These are phyloP conservation scores for Exophiala sp. DNA, from an alignment of 2,329 filamentous ascomycete genomes.

Conservation along the genomic window DNA sequence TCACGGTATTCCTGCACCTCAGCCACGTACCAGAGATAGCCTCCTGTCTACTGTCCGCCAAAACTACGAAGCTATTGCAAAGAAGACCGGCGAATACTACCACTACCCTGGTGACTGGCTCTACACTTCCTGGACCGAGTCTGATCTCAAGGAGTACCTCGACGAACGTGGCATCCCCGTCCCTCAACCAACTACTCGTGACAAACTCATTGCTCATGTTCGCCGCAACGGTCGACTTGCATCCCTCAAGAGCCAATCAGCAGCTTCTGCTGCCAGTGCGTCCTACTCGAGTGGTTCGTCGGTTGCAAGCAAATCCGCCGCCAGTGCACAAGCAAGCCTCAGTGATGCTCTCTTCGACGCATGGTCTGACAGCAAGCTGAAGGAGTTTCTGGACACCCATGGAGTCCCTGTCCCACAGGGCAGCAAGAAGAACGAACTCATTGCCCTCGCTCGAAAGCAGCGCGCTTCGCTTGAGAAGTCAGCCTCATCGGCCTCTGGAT, in stretches of 20 bases:
- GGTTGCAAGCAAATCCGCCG: conserved; percentile 60
- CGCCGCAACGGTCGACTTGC: conserved; percentile 86
- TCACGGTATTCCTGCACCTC: conserved; percentile 81
- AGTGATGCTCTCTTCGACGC: conserved; percentile 81
- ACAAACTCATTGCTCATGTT: conserved; percentile 82
- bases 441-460: conserved; percentile 86
- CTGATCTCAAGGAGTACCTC: conserved; percentile 89
- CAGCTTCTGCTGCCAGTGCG: conserved; percentile 58
- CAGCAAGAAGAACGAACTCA: conserved; percentile 81
- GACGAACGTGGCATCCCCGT: conserved; percentile 76
- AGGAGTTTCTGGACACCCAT: conserved; percentile 91
- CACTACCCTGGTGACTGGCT: conserved; percentile 95
- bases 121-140: conserved; percentile 86
- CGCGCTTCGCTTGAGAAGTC: conserved; percentile 66
- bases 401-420: conserved; percentile 86
- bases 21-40: conserved; percentile 80
- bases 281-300: conserved; percentile 52
- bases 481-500: conserved; percentile 29
- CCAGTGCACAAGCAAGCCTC: conserved; percentile 68
- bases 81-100: conserved; percentile 70
- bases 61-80: conserved; percentile 75
- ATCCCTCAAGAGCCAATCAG: conserved; percentile 63
- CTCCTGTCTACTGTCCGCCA: conserved; percentile 73
- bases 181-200: conserved; percentile 78
- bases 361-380: conserved; percentile 86